Base-by-base conservation (phyloP, 1,284 basidiomycete genomes). In the Ceratobasidium sp. region DNA sequence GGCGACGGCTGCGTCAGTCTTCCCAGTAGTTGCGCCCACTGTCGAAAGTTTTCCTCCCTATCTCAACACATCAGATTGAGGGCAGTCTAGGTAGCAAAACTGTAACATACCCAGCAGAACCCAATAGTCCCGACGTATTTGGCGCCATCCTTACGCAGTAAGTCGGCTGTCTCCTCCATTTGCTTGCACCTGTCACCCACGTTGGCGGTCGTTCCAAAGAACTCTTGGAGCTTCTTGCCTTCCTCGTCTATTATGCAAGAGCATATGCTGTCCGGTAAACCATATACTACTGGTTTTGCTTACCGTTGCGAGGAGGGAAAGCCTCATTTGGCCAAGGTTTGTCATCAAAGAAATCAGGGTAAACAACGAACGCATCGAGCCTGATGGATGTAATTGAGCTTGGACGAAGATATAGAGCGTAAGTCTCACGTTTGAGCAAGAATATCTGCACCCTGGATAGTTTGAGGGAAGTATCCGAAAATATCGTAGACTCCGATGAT, bases 401-500 rank as follows among this genome's bases (percentile, higher is more conserved):
- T 84, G 20, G 55, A 69, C 44, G 44, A 58, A 20, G 40, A 61
- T 46, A 26, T n/a, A 15, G 39, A 18, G 15, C 7, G 6, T 63
- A 23, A 28, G 58, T 28, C 61, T 46, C 46, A 79, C 64, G 87
- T 83, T 18, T 86, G 84, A 0, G 91, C 90, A 76, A 93, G 86
- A 69, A 91, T 89, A 83, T 93, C 91, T 46, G 90, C 90, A 60
- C 90, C 90, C 80, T 91, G 90, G 82, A 89, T 88, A 7, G 90
- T 91, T 83, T 90, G 89, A 46, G 79, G 55, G 81, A 80, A 85
- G 73, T 73, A 91, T 87, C 91, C 91, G 81, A 93, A 92, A 81
- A 92, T 91, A 82, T 93, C 91, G 81, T 87, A 92, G 63, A 92
- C 88, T 78, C 88, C 89, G 69, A 92, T 85, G 58, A 92, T 85